Conservation (phyloP, 805 yeast species). For the Jamesozyma rosinii region DNA sequence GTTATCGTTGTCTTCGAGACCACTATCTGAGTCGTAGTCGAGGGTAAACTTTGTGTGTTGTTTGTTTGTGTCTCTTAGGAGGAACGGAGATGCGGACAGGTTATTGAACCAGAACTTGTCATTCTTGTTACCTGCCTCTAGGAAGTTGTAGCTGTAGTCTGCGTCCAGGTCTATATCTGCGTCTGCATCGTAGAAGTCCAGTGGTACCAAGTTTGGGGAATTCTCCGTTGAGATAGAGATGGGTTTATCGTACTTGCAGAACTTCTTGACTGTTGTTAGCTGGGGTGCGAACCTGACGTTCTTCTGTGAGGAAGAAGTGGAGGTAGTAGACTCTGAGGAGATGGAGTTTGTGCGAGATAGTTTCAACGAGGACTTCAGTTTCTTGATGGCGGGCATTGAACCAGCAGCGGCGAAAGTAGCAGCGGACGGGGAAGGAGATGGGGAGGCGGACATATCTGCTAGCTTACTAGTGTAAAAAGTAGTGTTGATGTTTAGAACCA, state of each 20-base stretch:
- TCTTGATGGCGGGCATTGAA: slow-evolving; percentile 3
- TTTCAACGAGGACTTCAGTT: slow-evolving; percentile 23
- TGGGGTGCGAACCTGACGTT: slow-evolving; percentile 57
- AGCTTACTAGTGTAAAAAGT: too few relatives aligned
- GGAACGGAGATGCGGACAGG: background rate
- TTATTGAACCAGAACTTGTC: background rate
- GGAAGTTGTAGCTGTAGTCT: background rate
- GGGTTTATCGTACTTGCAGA: slow-evolving; percentile 53
- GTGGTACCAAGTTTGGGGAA: slow-evolving; percentile 29
- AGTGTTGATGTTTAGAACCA: too few relatives aligned
- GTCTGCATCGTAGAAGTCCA: slow-evolving; percentile 10
- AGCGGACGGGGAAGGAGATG: too few relatives aligned
- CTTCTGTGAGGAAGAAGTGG: slow-evolving; percentile 22
- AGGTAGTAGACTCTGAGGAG: slow-evolving; percentile 1
- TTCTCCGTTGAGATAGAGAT: slow-evolving; percentile 51
- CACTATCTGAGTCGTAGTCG: background rate
- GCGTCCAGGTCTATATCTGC: slow-evolving; percentile 3
- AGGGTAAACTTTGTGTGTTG: background rate
- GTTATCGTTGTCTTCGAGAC: background rate
- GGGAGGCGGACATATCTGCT: too few relatives aligned
- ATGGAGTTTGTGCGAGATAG: slow-evolving; percentile 7
- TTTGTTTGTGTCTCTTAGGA: too few relatives aligned
- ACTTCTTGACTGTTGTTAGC: slow-evolving; percentile 53
- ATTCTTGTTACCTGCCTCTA: slow-evolving; percentile 1
- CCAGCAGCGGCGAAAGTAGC: too few relatives aligned